Percentiles rank a stretch among this genome's conserved stretches.
Evolutionary conservation across 441 rosid genomes (phyloP).

Genomic region (Mallotus repandus): DNA sequence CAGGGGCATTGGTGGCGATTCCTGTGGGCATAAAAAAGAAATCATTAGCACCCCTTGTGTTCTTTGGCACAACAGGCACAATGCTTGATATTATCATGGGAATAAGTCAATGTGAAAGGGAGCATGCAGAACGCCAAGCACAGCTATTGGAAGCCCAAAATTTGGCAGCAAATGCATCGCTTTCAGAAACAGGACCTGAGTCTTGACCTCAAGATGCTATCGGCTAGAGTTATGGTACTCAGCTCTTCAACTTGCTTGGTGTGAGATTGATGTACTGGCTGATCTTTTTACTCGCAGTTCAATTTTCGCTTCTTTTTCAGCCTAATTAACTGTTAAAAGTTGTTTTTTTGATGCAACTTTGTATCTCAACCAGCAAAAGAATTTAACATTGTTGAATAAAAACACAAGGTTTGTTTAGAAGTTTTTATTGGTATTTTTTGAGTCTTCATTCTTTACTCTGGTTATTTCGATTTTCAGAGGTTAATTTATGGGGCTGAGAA

Average conservation of each 20-base stretch:
- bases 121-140: conserved; percentile 87
- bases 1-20: conserved; percentile 81
- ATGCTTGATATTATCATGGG: conserved; percentile 93
- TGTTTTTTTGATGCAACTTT: background rate
- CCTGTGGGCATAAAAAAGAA: conserved; percentile 87
- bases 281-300: background rate
- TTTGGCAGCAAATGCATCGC: conserved; percentile 28
- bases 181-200: conserved; percentile 29
- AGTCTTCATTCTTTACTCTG: too few relatives aligned
- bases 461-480: too few relatives aligned
- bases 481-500: too few relatives aligned
- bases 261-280: background rate
- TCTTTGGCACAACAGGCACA: conserved; percentile 95
- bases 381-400: background rate
- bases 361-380: background rate
- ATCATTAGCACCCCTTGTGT: conserved; percentile 81
- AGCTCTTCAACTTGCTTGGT: background rate
- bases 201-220: conserved; percentile 23
- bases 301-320: background rate
- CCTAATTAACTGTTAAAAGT: background rate
- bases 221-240: background rate
- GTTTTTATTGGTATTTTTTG: background rate
- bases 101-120: conserved; percentile 82
- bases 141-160: conserved; percentile 61
- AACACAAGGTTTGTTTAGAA: background rate